These are phyloP conservation scores for Ceratocystis papillata DNA, from an alignment of 2,329 filamentous ascomycete genomes.

Conservation along the genomic window DNA sequence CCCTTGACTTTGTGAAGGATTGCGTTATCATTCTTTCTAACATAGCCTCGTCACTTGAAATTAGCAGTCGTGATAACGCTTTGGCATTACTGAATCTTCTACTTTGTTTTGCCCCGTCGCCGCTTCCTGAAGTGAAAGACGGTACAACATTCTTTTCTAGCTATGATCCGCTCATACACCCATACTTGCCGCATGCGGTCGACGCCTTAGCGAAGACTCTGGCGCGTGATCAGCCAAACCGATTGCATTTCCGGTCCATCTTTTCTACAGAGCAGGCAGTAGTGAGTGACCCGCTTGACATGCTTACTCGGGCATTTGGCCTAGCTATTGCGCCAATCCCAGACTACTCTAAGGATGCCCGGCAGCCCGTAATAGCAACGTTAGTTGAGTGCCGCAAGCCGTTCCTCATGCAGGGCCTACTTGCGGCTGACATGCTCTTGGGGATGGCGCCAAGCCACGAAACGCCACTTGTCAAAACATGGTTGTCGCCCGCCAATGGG, in stretches of 20 bases:
- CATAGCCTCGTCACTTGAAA: conserved; percentile 64
- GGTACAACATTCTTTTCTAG: conserved; percentile 59
- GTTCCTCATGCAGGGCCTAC: conserved; percentile 79
- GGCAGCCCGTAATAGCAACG: conserved; percentile 49
- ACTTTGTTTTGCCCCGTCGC: conserved; percentile 75
- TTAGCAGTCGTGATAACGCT: conserved; percentile 79
- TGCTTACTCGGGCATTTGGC: conserved; percentile 77
- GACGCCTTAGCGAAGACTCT: conserved; percentile 86
- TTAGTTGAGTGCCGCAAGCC: conserved; percentile 77
- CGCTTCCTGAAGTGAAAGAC: conserved; percentile 49
- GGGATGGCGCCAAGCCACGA: conserved; percentile 63
- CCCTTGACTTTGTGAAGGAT: conserved; percentile 95
- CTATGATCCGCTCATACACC: conserved; percentile 71
- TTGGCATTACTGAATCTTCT: conserved; percentile 79
- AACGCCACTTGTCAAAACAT: conserved; percentile 58
- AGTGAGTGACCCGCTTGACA: conserved; percentile 53
- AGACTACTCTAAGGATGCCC: conserved; percentile 46
- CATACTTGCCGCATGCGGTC: conserved; percentile 79
- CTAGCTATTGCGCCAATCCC: conserved; percentile 78
- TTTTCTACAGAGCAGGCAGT: conserved; percentile 61
- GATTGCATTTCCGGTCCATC: conserved; percentile 70
- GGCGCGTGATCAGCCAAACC: conserved; percentile 85
- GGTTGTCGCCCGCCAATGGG: conserved; percentile 74
- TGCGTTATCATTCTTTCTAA: conserved; percentile 82
- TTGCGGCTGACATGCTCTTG: conserved; percentile 80